phyloP scores from a whole-genome alignment of 75 land plant genomes.

The Gnetum montanum region DNA sequence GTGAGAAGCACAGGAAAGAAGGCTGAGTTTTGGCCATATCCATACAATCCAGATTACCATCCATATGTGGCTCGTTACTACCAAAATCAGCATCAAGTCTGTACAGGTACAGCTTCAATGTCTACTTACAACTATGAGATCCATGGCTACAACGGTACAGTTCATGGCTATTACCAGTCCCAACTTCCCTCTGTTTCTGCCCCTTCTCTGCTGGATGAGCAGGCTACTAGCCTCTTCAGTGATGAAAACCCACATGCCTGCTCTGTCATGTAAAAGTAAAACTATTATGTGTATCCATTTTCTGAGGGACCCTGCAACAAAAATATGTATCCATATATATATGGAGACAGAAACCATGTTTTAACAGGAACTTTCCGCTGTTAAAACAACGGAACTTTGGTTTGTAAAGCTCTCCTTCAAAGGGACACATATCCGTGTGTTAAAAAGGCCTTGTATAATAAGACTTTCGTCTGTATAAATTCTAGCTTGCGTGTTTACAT shows the following conservation, averaged over 20 bases:
- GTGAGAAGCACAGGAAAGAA: conserved; percentile 17
- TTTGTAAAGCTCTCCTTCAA: too few species aligned
- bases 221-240: neutral
- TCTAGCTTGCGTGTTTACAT: too few species aligned
- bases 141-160: neutral
- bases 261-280: neutral
- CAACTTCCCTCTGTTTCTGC: neutral
- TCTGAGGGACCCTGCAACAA: too few species aligned
- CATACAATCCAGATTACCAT: neutral
- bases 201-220: neutral
- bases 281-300: too few species aligned
- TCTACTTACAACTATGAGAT: neutral
- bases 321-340: too few species aligned
- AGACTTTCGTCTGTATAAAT: too few species aligned
- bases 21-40: conserved; percentile 22
- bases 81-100: neutral
- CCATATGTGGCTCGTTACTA: neutral
- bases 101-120: neutral
- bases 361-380: too few species aligned
- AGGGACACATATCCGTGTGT: too few species aligned
- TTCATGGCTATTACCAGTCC: neutral
- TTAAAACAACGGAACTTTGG: too few species aligned
- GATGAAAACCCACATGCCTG: neutral
- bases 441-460: too few species aligned
- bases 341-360: too few species aligned